Percentiles rank a stretch among this genome's conserved stretches.
phyloP scores from a whole-genome alignment of 2,329 filamentous ascomycete species.

The Penicillium sp. region DNA sequence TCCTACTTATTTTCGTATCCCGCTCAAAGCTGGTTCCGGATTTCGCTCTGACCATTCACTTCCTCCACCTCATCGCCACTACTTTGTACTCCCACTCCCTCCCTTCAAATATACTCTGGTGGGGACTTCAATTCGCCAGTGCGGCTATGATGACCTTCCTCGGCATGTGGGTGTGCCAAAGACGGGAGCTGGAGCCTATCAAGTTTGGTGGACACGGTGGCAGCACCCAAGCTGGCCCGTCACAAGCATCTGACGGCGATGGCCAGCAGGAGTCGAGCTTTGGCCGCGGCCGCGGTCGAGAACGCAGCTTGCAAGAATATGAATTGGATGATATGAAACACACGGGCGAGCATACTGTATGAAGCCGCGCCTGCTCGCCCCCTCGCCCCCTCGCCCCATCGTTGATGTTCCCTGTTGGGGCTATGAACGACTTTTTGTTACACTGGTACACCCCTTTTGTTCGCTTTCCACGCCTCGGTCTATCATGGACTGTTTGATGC shows the following conservation, averaged over 20 bases:
- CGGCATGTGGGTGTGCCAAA: conserved; percentile 87
- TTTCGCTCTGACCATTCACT: conserved; percentile 85
- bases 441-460: conserved; percentile 1
- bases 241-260: conserved; percentile 14
- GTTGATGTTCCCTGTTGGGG: conserved; percentile 7
- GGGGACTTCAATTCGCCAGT: conserved; percentile 65
- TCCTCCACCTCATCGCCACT: conserved; percentile 74
- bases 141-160: conserved; percentile 64
- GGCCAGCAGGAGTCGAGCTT: conserved; percentile 25
- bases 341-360: conserved; percentile 31
- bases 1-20: conserved; percentile 77
- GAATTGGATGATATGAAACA: conserved; percentile 37
- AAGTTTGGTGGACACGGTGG: conserved; percentile 67
- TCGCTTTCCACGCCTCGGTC: conserved; percentile 4
- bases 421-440: conserved; percentile 13
- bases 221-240: conserved; percentile 17
- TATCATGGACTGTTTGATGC: conserved; percentile 5
- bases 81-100: conserved; percentile 74
- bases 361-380: conserved; percentile 1
- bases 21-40: conserved; percentile 93
- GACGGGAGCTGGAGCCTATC: conserved; percentile 84
- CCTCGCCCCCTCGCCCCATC: background rate
- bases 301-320: conserved; percentile 33
- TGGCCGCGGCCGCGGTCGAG: conserved; percentile 33
- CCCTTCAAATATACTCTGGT: conserved; percentile 82